Evolutionary conservation across 805 yeast species (phyloP).

Genomic region (Candida taoyuanica): DNA sequence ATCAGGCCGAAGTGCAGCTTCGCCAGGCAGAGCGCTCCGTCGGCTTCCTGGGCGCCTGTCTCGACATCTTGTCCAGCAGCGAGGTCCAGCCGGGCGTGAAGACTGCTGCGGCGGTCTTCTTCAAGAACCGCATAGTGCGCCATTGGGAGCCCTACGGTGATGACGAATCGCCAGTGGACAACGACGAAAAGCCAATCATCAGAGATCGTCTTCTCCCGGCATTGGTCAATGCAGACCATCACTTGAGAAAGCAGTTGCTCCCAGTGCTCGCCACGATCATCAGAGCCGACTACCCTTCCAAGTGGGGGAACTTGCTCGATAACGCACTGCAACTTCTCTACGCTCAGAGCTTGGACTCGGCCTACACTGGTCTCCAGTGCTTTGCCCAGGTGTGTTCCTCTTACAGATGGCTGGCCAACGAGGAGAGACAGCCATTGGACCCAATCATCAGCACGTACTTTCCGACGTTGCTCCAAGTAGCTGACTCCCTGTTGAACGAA

Average conservation of each 20-base stretch:
- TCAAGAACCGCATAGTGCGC: slow-evolving; percentile 67
- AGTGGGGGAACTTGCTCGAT: slow-evolving; percentile 53
- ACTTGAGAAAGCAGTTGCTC: slow-evolving; percentile 38
- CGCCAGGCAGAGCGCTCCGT: slow-evolving; percentile 50
- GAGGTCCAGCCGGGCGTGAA: slow-evolving; percentile 50
- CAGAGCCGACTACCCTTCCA: slow-evolving; percentile 41
- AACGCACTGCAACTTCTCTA: slow-evolving; percentile 42
- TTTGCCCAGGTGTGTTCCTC: slow-evolving; percentile 65
- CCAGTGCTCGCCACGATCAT: slow-evolving; percentile 53
- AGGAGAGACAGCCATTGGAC: slow-evolving; percentile 49
- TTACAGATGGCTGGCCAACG: slow-evolving; percentile 67
- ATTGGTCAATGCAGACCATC: slow-evolving; percentile 44
- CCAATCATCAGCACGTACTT: slow-evolving; percentile 50
- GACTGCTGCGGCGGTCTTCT: slow-evolving; percentile 74
- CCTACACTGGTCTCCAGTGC: slow-evolving; percentile 65
- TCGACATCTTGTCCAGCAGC: slow-evolving; percentile 60
- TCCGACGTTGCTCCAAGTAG: slow-evolving; percentile 64
- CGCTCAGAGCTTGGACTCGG: slow-evolving; percentile 36
- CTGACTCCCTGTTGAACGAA: slow-evolving; percentile 45
- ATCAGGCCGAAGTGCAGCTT: slow-evolving; percentile 66
- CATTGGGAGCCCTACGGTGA: slow-evolving; percentile 49
- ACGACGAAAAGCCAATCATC: slow-evolving; percentile 71
- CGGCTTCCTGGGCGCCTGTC: slow-evolving; percentile 79
- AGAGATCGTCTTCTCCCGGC: slow-evolving; percentile 65
- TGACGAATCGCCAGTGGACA: slow-evolving; percentile 42